A percentile compares a stretch with the other conserved stretches of the same genome.
These are phyloP conservation scores for Quillaja saponaria DNA, from an alignment of 306 rosid genomes.

Conservation along the genomic window DNA sequence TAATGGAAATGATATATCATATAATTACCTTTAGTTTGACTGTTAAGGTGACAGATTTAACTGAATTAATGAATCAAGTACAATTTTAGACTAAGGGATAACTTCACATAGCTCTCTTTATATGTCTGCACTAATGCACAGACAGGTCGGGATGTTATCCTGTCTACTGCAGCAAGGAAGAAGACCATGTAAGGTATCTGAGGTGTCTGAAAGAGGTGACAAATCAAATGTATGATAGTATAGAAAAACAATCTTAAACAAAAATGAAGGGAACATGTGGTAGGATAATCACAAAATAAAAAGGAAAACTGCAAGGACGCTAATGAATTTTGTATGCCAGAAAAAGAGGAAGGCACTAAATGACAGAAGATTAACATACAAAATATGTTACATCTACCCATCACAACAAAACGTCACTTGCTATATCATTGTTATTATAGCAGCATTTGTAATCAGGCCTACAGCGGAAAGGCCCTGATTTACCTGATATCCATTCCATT, in stretches of 20 bases:
- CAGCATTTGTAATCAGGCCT: not conserved
- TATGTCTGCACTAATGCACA: not conserved
- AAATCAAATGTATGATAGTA: conserved; percentile 17
- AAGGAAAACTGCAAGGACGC: conserved; percentile 1
- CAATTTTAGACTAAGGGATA: conserved; percentile 16
- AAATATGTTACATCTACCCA: conserved; percentile 9
- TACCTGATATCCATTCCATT: conserved; percentile 93
- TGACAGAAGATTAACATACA: conserved; percentile 7
- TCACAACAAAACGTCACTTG: conserved; percentile 5
- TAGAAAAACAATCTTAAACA: conserved; percentile 4
- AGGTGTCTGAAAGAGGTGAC: conserved; percentile 7
- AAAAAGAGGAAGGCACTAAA: conserved; percentile 11
- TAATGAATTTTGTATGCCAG: conserved; percentile 6
- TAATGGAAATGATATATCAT: not conserved
- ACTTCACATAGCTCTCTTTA: conserved; percentile 16
- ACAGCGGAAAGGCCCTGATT: not conserved
- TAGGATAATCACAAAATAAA: not conserved
- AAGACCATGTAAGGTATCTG: not conserved
- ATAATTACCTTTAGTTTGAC: not conserved
- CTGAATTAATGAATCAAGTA: not conserved
- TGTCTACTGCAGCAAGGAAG: not conserved
- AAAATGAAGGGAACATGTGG: conserved; percentile 2
- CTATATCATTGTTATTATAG: conserved; percentile 8
- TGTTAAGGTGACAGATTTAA: no score
- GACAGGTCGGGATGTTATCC: not conserved